Evolutionary conservation across 805 yeast species (phyloP).

Genomic region (Yamadazyma endophytica): DNA sequence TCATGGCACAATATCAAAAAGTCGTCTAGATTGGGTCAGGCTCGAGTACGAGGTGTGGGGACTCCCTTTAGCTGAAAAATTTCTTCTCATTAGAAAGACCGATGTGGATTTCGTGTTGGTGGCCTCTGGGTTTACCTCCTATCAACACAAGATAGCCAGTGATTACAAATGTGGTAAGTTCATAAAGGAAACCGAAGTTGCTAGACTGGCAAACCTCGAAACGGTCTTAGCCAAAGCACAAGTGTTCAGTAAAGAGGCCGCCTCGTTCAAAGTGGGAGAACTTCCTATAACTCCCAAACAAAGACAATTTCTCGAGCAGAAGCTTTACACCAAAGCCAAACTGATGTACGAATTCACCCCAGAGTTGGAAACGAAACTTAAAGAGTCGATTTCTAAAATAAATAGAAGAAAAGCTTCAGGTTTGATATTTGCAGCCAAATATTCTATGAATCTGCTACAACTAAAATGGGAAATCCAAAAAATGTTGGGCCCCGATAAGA

Average conservation of each 20-base stretch:
- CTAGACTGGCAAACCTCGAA: constrained; percentile 10
- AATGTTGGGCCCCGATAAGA: constrained; percentile 22
- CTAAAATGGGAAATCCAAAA: constrained; percentile 28
- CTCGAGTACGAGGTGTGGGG: constrained; percentile 34
- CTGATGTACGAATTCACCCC: constrained; percentile 4
- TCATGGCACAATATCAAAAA: constrained; percentile 11
- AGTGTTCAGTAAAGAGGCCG: constrained; percentile 4
- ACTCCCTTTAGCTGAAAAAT: constrained; percentile 8
- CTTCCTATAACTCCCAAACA: constrained; percentile 2
- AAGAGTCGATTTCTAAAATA: constrained; percentile 9
- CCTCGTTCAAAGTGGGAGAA: background rate
- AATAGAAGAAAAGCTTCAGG: constrained; percentile 13
- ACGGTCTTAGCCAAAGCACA: constrained; percentile 17
- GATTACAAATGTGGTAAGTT: constrained; percentile 17
- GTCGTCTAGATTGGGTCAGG: constrained; percentile 22
- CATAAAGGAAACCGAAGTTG: constrained; percentile 5
- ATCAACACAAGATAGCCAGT: constrained; percentile 13
- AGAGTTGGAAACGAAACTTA: constrained; percentile 8
- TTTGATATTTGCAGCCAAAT: constrained; percentile 27
- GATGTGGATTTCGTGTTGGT: constrained; percentile 10
- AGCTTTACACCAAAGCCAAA: constrained; percentile 4
- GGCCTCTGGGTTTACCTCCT: constrained; percentile 11
- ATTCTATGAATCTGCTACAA: constrained; percentile 20
- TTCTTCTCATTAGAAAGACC: constrained; percentile 6
- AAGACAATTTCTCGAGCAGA: constrained; percentile 4